These are phyloP conservation scores for Ceratocystis smalleyi DNA, from an alignment of 2,329 filamentous ascomycete species.

Conservation along the genomic window DNA sequence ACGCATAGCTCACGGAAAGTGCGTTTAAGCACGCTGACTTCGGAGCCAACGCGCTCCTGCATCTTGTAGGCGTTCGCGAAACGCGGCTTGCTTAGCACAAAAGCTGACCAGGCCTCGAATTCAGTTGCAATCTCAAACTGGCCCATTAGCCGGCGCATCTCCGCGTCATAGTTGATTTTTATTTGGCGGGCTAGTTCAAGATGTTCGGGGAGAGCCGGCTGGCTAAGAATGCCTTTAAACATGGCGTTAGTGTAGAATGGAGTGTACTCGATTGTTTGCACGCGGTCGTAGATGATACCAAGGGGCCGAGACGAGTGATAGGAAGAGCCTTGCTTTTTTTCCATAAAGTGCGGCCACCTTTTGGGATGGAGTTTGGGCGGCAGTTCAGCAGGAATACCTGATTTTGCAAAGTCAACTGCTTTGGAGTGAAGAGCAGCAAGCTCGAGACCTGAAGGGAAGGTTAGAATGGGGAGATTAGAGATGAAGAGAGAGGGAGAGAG, in stretches of 20 bases:
- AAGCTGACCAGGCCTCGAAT: slow-evolving; percentile 83
- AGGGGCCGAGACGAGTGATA: slow-evolving; percentile 60
- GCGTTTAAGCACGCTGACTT: slow-evolving; percentile 50
- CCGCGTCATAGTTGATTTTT: slow-evolving; percentile 64
- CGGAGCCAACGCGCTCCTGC: slow-evolving; percentile 62
- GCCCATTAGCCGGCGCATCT: slow-evolving; percentile 64
- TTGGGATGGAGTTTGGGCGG: slow-evolving; percentile 41
- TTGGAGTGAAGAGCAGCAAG: slow-evolving; percentile 72
- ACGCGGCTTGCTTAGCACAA: slow-evolving; percentile 59
- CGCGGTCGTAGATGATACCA: slow-evolving; percentile 67
- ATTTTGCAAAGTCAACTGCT: slow-evolving; percentile 91
- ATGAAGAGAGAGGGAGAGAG: neutral
- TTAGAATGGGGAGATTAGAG: neutral
- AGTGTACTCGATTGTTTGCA: slow-evolving; percentile 50
- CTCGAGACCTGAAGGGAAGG: slow-evolving; percentile 36
- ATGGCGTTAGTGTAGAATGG: slow-evolving; percentile 61
- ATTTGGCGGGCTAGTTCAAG: slow-evolving; percentile 46
- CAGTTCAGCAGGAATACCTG: slow-evolving; percentile 62
- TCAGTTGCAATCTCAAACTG: slow-evolving; percentile 74
- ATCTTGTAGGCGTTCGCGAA: slow-evolving; percentile 69
- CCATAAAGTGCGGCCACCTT: slow-evolving; percentile 77
- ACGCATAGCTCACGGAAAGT: slow-evolving; percentile 53
- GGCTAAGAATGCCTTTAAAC: slow-evolving; percentile 55
- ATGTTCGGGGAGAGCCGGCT: slow-evolving; percentile 35
- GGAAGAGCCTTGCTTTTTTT: slow-evolving; percentile 38